These are phyloP conservation scores for Phytophthora nicotianae DNA, from an alignment of 352 stramenopile species.

Conservation along the genomic window DNA sequence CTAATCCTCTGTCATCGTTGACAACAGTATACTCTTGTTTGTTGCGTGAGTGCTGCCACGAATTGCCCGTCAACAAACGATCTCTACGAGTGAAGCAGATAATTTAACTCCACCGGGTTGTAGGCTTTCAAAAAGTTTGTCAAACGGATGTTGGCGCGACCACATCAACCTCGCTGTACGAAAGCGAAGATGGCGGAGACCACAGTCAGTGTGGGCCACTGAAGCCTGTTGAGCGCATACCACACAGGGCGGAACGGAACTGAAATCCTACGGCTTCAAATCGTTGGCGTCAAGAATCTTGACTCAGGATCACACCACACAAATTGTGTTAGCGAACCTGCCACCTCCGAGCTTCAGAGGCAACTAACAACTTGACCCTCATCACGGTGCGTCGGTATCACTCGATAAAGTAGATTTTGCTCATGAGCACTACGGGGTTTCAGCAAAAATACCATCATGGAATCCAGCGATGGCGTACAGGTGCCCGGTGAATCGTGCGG, in stretches of 20 bases:
- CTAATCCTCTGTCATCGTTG: no score
- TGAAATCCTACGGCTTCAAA: constrained; percentile 28
- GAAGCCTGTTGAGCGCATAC: constrained; percentile 18
- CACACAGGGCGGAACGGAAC: constrained; percentile 12
- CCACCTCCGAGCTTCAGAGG: no score
- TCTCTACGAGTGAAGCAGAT: not conserved
- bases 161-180: not conserved
- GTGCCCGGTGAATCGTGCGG: constrained; percentile 7
- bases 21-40: not conserved
- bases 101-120: no score
- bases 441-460: constrained; percentile 8
- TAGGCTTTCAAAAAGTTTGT: no score
- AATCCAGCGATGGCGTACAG: constrained; percentile 8
- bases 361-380: not conserved
- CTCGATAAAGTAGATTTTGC: constrained; percentile 1
- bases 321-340: not conserved
- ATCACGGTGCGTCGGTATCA: constrained; percentile 2
- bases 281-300: constrained; percentile 7
- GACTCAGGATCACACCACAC: not conserved
- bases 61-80: not conserved
- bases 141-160: no score
- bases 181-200: not conserved
- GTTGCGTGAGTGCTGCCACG: not conserved
- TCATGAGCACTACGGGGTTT: constrained; percentile 7
- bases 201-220: not conserved